These are phyloP conservation scores for Exophiala lecanii-corni DNA, from an alignment of 2,329 filamentous ascomycete species.

Conservation along the genomic window DNA sequence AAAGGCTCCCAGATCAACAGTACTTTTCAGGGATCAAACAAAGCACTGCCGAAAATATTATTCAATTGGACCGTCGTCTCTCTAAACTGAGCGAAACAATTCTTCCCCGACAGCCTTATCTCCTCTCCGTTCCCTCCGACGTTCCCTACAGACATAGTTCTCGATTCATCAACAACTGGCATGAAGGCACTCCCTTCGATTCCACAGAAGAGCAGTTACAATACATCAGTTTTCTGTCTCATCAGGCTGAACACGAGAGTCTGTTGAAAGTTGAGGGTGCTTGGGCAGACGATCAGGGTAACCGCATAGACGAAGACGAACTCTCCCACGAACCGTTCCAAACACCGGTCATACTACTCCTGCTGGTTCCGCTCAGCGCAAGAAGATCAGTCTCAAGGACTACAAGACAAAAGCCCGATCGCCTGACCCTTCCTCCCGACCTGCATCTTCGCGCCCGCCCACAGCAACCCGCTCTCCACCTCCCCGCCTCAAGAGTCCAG, in stretches of 20 bases:
- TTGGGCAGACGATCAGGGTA: constrained; percentile 48
- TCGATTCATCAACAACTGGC: constrained; percentile 44
- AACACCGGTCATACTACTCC: constrained; percentile 39
- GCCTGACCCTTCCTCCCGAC: constrained; percentile 5
- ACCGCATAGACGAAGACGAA: constrained; percentile 39
- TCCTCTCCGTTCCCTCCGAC: constrained; percentile 44
- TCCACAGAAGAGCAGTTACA: constrained; percentile 55
- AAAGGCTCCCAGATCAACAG: constrained; percentile 11
- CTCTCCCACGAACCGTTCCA: constrained; percentile 33
- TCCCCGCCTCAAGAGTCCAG: background rate
- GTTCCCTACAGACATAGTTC: constrained; percentile 41
- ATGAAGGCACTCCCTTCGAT: constrained; percentile 49
- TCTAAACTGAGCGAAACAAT: constrained; percentile 38
- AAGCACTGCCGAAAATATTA: constrained; percentile 1
- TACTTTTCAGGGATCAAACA: constrained; percentile 10
- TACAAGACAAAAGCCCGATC: constrained; percentile 54
- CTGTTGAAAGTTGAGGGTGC: constrained; percentile 49
- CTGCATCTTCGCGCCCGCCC: constrained; percentile 2
- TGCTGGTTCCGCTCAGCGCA: constrained; percentile 42
- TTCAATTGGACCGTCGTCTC: constrained; percentile 30
- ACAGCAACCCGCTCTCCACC: background rate
- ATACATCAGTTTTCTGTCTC: constrained; percentile 58
- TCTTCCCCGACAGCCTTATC: constrained; percentile 42
- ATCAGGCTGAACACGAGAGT: constrained; percentile 51
- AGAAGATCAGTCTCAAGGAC: constrained; percentile 58